Percentiles rank a stretch among this genome's conserved stretches.
Conservation (phyloP, 1,139 yeast species). For the Torulaspora pretoriensis region DNA sequence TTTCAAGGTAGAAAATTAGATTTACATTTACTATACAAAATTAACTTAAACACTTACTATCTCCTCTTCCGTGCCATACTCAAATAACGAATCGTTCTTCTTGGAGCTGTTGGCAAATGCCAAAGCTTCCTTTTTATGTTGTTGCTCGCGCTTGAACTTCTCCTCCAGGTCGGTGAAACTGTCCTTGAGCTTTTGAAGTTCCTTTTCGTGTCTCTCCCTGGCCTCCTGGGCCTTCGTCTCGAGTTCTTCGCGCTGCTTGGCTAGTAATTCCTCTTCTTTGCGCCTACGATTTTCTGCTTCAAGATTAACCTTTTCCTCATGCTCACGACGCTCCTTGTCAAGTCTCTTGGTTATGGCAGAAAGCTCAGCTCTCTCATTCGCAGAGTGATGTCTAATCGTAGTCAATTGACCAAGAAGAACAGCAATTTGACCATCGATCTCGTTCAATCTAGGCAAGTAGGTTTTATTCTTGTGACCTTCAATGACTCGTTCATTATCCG, state of each 20-base stretch:
- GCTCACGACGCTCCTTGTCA: conserved; percentile 28
- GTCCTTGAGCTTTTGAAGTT: conserved; percentile 21
- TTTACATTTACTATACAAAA: conserved; percentile 3
- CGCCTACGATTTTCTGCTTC: conserved; percentile 30
- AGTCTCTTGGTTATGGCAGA: conserved; percentile 29
- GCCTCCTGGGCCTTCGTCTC: conserved; percentile 22
- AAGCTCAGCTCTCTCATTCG: conserved; percentile 30
- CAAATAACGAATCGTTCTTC: conserved; percentile 25
- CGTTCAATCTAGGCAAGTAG: conserved; percentile 26
- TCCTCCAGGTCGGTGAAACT: conserved; percentile 18
- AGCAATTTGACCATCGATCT: conserved; percentile 26
- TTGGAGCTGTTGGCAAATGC: conserved; percentile 5
- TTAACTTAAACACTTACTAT: conserved; percentile 15
- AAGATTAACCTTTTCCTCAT: conserved; percentile 26
- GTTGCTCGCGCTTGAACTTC: conserved; percentile 12
- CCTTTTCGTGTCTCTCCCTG: conserved; percentile 24
- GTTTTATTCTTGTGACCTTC: conserved; percentile 25
- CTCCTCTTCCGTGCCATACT: conserved; percentile 32
- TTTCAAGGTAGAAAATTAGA: not conserved
- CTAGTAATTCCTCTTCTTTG: conserved; percentile 25
- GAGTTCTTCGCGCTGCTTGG: conserved; percentile 27
- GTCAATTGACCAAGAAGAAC: conserved; percentile 23
- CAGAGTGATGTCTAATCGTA: conserved; percentile 29
- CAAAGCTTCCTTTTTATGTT: conserved; percentile 4
- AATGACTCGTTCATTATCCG: conserved; percentile 17